phyloP scores from a whole-genome alignment of 169 alveolate species.

The Condylostoma magnum region DNA sequence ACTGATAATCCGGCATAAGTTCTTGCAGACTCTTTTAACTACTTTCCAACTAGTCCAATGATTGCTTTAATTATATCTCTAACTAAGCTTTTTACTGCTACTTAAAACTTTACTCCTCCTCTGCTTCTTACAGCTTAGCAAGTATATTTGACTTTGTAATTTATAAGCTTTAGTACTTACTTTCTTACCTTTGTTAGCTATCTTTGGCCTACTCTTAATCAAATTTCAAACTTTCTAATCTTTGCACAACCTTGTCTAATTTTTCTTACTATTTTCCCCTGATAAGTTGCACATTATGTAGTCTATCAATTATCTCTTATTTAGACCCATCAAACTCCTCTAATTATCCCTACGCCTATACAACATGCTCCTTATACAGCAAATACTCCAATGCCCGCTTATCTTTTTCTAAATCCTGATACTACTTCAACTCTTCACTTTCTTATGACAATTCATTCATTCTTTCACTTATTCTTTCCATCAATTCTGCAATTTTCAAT shows the following conservation, averaged over 20 bases:
- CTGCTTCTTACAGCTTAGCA: too few relatives aligned
- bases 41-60: background rate
- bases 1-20: constrained; percentile 5
- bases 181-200: too few relatives aligned
- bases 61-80: background rate
- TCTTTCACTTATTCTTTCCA: constrained; percentile 42
- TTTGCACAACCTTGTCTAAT: background rate
- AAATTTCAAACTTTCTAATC: background rate
- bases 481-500: constrained; percentile 40
- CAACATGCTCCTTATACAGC: constrained; percentile 44
- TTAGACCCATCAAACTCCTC: constrained; percentile 38
- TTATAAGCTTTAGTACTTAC: too few relatives aligned
- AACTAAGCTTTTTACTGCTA: too few relatives aligned
- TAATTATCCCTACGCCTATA: constrained; percentile 33
- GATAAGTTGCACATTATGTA: background rate
- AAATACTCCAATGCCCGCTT: constrained; percentile 49
- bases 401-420: constrained; percentile 44
- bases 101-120: too few relatives aligned
- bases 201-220: background rate
- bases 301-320: constrained; percentile 32
- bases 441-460: constrained; percentile 44
- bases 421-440: constrained; percentile 52
- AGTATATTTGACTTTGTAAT: too few relatives aligned
- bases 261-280: background rate
- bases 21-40: background rate